Base-by-base conservation (phyloP, 768 basidiomycete genomes). In the Hemileccinum rubropunctum region DNA sequence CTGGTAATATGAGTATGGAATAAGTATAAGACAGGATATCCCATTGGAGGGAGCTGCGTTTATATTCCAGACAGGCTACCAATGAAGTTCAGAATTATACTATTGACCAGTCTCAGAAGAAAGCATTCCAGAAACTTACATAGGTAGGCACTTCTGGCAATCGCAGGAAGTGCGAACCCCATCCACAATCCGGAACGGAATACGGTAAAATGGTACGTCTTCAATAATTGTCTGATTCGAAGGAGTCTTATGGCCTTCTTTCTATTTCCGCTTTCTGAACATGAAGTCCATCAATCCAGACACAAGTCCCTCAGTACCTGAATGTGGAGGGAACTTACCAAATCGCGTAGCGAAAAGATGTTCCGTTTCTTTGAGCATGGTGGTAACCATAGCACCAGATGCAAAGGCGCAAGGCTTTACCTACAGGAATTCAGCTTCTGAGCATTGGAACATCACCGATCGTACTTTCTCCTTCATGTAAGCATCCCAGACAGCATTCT, bases 401-500 rank as follows among this genome's bases (percentile, higher is more conserved):
- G 82, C 79, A 58, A 98, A 86, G 10, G 80, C 70, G 50, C 83
- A 78, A 39, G 77, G 75, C 17, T 88, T 82, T 17, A 92, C 77
- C 85, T 89, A 59, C n/a, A 42, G 33, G 14, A 17, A 33, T 35
- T 9, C 8, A 42, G 13, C 13, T 6, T 3, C 27, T 43, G 4
- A 45, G 28, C 23, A 10, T 36, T 18, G 11, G 7, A 34, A 27
- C 26, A 33, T 23, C 13, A 26, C 30, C 3, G 3, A 45, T 12
- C 57, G 3, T 60, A 88, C 90, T 70, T 83, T 86, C 63, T 94
- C 90, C 34, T 75, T 71, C 75, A 88, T 93, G 63, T 95, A 98
- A 34, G 85, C 76, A 21, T 84, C 76, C 62, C 88, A 82, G 18
- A 82, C 84, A 11, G 79, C 75, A 30, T 89, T 84, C 65, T 77